phyloP scores from a whole-genome alignment of 768 basidiomycete genomes.

The Pleurotus salmoneostramineus region DNA sequence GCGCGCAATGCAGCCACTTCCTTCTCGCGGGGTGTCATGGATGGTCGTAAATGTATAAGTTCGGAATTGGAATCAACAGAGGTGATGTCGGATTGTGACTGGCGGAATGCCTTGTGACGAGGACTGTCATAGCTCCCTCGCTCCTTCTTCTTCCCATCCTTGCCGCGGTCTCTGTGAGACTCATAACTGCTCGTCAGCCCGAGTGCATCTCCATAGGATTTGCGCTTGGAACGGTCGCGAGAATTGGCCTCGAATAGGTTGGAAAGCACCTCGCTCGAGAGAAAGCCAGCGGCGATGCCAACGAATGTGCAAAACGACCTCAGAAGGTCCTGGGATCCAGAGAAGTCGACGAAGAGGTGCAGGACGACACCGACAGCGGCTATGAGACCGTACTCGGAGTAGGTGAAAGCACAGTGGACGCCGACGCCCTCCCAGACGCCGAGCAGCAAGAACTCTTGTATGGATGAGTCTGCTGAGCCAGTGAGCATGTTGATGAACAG shows the following conservation, averaged over 20 bases:
- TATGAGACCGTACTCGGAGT: constrained; percentile 47
- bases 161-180: background rate
- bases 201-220: background rate
- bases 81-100: constrained; percentile 50
- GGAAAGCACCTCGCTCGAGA: constrained; percentile 68
- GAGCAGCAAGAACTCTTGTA: constrained; percentile 59
- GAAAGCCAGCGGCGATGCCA: constrained; percentile 64
- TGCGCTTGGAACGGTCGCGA: constrained; percentile 19
- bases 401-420: constrained; percentile 60
- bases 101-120: constrained; percentile 16
- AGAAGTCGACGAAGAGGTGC: constrained; percentile 65
- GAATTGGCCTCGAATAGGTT: constrained; percentile 55
- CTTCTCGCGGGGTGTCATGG: constrained; percentile 63
- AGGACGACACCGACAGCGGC: constrained; percentile 54
- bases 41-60: constrained; percentile 51
- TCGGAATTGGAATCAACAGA: constrained; percentile 72
- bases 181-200: background rate
- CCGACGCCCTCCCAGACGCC: constrained; percentile 77
- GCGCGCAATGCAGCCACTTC: constrained; percentile 75
- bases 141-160: constrained; percentile 16
- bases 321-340: constrained; percentile 45
- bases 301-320: constrained; percentile 58
- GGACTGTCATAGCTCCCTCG: constrained; percentile 22
- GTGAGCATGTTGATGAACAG: constrained; percentile 60
- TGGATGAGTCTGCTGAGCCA: constrained; percentile 38